phyloP scores from a whole-genome alignment of 202 grass and related monocot genomes.

The Cymbopogon flexuosus region DNA sequence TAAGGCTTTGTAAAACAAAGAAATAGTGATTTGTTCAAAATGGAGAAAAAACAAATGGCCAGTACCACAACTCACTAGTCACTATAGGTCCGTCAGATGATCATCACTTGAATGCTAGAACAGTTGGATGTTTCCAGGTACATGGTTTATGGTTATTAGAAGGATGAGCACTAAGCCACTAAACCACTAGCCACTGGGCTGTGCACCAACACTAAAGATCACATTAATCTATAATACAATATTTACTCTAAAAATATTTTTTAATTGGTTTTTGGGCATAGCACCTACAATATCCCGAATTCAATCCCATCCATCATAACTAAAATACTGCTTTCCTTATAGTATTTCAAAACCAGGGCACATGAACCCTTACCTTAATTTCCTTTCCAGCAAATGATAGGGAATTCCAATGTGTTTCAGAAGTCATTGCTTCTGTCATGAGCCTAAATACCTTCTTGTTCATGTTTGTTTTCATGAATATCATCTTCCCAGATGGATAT shows the following conservation, averaged over 20 bases:
- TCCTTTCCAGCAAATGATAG: slow-evolving; percentile 52
- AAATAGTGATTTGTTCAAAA: background rate
- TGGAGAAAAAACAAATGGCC: background rate
- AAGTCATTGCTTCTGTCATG: slow-evolving; percentile 77
- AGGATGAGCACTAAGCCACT: background rate
- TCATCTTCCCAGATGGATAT: slow-evolving; percentile 66
- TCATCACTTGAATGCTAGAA: background rate
- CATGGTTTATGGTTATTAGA: background rate
- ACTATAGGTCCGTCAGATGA: background rate
- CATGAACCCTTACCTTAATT: slow-evolving; percentile 69
- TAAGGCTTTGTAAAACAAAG: background rate
- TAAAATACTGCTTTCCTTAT: background rate
- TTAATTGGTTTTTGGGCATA: background rate
- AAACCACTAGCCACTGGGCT: background rate
- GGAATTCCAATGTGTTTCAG: slow-evolving; percentile 63
- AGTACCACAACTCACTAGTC: background rate
- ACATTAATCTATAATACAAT: background rate
- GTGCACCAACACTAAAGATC: background rate
- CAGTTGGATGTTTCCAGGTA: background rate
- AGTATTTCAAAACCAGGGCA: slow-evolving; percentile 26
- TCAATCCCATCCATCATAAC: slow-evolving; percentile 20
- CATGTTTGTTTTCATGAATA: slow-evolving; percentile 82
- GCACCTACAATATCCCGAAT: slow-evolving; percentile 24
- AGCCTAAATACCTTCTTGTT: slow-evolving; percentile 80
- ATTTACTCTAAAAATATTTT: background rate